Percentiles rank a stretch among this genome's conserved stretches.
Evolutionary conservation across 2,329 filamentous ascomycete species (phyloP).

Genomic region (Aulographum hederae): DNA sequence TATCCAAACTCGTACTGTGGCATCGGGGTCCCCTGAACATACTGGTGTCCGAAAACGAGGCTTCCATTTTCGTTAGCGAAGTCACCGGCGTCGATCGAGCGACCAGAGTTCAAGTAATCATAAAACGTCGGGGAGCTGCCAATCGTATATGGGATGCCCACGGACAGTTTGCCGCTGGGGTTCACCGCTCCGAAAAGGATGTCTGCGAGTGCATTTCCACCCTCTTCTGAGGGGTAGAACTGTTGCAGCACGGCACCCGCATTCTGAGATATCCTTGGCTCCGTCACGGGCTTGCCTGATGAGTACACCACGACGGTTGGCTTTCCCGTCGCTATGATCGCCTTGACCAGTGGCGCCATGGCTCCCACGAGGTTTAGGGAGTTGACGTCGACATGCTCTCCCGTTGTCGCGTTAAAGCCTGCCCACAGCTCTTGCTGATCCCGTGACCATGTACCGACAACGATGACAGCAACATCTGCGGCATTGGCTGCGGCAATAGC

Average conservation of each 20-base stretch:
- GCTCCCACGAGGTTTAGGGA: slow-evolving; percentile 50
- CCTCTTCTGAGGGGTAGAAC: slow-evolving; percentile 75
- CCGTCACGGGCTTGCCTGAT: slow-evolving; percentile 54
- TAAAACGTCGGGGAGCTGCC: slow-evolving; percentile 53
- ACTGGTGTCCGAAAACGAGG: slow-evolving; percentile 44
- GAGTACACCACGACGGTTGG: slow-evolving; percentile 51
- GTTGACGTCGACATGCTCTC: slow-evolving; percentile 52
- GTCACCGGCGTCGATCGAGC: slow-evolving; percentile 34
- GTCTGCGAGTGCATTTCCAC: slow-evolving; percentile 63
- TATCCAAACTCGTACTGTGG: slow-evolving; percentile 51
- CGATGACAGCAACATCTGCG: slow-evolving; percentile 53
- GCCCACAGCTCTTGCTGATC: slow-evolving; percentile 56
- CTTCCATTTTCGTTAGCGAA: slow-evolving; percentile 36
- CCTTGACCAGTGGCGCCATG: slow-evolving; percentile 46
- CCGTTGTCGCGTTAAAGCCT: slow-evolving; percentile 55
- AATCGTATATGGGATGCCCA: slow-evolving; percentile 50
- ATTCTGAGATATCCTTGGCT: slow-evolving; percentile 50
- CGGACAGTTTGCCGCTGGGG: slow-evolving; percentile 53
- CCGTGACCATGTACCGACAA: slow-evolving; percentile 59
- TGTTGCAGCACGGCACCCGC: slow-evolving; percentile 52
- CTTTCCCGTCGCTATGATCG: slow-evolving; percentile 47
- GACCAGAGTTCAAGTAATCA: slow-evolving; percentile 51
- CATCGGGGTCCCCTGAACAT: slow-evolving; percentile 40
- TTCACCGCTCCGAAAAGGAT: slow-evolving; percentile 64
- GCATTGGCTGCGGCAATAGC: slow-evolving; percentile 46